Percentiles rank a stretch among this genome's conserved stretches.
These are phyloP conservation scores for Paracamarosporium sp. DNA, from an alignment of 2,329 filamentous ascomycete genomes.

Conservation along the genomic window DNA sequence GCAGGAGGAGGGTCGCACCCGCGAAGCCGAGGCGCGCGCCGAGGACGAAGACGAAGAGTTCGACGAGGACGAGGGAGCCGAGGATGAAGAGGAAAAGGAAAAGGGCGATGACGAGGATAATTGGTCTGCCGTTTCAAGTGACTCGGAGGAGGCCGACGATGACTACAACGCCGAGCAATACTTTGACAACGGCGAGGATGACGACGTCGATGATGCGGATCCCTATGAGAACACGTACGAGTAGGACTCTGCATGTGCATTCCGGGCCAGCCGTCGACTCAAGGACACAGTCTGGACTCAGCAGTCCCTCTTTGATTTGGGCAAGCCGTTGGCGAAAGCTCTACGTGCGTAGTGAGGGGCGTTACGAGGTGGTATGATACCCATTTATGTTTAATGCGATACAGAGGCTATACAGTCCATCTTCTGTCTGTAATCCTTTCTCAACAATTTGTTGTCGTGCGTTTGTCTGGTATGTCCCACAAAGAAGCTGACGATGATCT, in stretches of 20 bases:
- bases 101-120: slow-evolving; percentile 66
- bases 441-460: neutral
- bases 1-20: slow-evolving; percentile 53
- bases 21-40: slow-evolving; percentile 55
- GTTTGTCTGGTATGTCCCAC: neutral
- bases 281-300: neutral
- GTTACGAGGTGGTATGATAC: neutral
- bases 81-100: slow-evolving; percentile 59
- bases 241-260: slow-evolving; percentile 10
- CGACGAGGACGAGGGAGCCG: slow-evolving; percentile 55
- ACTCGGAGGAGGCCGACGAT: slow-evolving; percentile 70
- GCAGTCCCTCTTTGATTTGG: neutral
- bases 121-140: slow-evolving; percentile 59
- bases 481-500: neutral
- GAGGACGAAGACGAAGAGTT: slow-evolving; percentile 51
- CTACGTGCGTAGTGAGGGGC: neutral
- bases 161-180: slow-evolving; percentile 68
- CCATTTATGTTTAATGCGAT: neutral
- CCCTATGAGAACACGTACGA: slow-evolving; percentile 46
- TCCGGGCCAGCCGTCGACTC: neutral
- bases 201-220: slow-evolving; percentile 49
- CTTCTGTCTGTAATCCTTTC: too few relatives aligned
- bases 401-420: too few relatives aligned
- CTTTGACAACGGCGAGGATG: slow-evolving; percentile 60
- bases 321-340: neutral